Conservation (phyloP, 176 grass and related monocot genomes). For the Thalia dealbata region DNA sequence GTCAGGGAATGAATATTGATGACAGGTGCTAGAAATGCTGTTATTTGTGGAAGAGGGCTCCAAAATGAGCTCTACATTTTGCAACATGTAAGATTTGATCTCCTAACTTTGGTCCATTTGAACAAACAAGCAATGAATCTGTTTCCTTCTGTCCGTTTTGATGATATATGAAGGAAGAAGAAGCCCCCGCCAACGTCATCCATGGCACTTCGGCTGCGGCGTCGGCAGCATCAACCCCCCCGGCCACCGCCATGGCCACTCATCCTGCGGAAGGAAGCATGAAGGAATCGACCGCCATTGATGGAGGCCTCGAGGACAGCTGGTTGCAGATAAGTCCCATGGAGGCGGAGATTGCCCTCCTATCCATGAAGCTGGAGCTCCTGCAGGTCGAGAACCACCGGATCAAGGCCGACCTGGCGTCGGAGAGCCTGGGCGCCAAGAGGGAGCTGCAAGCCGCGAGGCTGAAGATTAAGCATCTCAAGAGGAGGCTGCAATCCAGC, state of each 20-base stretch:
- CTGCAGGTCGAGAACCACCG: conserved; percentile 59
- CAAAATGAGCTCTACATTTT: not conserved
- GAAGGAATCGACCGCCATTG: too few relatives aligned
- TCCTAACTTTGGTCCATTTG: not conserved
- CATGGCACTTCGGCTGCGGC: conserved; percentile 11
- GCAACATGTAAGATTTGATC: not conserved
- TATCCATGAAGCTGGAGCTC: conserved; percentile 33
- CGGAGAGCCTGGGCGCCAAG: conserved; percentile 30
- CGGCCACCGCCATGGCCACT: conserved; percentile 36
- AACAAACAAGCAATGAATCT: not conserved
- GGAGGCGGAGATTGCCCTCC: conserved; percentile 22
- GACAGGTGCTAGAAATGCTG: not conserved
- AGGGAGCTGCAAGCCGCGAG: conserved; percentile 36
- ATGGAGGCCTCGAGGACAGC: not conserved
- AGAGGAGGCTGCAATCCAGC: conserved; percentile 20
- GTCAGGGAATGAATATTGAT: not conserved
- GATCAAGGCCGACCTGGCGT: conserved; percentile 32
- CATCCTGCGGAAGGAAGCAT: not conserved
- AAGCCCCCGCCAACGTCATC: not conserved
- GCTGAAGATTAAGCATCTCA: conserved; percentile 44
- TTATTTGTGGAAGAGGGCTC: not conserved
- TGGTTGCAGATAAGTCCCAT: conserved; percentile 18
- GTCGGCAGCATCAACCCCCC: conserved; percentile 10
- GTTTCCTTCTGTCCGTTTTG: too few relatives aligned
- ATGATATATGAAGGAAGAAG: conserved; percentile 16